Evolutionary conservation across 2,329 filamentous ascomycete species (phyloP).

Genomic region (Aspergillus flavus): DNA sequence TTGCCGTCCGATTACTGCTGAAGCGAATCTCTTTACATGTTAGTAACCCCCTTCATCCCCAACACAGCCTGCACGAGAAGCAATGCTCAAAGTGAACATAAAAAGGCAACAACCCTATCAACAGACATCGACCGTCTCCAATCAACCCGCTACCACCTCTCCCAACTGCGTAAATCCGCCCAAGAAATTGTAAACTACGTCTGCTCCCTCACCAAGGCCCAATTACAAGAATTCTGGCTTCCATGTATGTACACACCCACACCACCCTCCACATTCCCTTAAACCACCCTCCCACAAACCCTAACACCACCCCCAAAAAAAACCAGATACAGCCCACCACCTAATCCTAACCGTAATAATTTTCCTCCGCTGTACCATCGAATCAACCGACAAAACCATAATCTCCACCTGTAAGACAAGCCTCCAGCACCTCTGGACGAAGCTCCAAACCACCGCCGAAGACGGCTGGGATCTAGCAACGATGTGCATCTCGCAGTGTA

Average conservation of each 20-base stretch:
- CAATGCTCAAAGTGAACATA: not conserved
- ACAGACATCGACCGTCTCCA: constrained; percentile 30
- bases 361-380: constrained; percentile 22
- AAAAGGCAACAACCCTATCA: constrained; percentile 30
- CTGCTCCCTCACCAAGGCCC: constrained; percentile 19
- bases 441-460: constrained; percentile 17
- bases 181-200: constrained; percentile 27
- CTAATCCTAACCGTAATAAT: constrained; percentile 27
- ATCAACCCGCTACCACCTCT: constrained; percentile 21
- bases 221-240: constrained; percentile 32
- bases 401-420: constrained; percentile 18
- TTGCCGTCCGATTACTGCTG: constrained; percentile 49
- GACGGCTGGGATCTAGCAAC: constrained; percentile 25
- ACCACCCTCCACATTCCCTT: not conserved
- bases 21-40: constrained; percentile 41
- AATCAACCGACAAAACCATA: constrained; percentile 16
- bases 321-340: constrained; percentile 32
- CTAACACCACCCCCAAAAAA: not conserved
- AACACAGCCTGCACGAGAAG: not conserved
- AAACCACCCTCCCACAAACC: not conserved
- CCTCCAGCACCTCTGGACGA: constrained; percentile 15
- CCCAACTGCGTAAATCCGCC: constrained; percentile 27
- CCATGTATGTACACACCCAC: constrained; percentile 25
- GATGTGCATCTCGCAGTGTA: constrained; percentile 23
- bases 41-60: not conserved